Percentiles rank a stretch among this genome's conserved stretches.
Evolutionary conservation across 2,329 filamentous ascomycete genomes (phyloP).

Genomic region (Cladorrhinum sp.): DNA sequence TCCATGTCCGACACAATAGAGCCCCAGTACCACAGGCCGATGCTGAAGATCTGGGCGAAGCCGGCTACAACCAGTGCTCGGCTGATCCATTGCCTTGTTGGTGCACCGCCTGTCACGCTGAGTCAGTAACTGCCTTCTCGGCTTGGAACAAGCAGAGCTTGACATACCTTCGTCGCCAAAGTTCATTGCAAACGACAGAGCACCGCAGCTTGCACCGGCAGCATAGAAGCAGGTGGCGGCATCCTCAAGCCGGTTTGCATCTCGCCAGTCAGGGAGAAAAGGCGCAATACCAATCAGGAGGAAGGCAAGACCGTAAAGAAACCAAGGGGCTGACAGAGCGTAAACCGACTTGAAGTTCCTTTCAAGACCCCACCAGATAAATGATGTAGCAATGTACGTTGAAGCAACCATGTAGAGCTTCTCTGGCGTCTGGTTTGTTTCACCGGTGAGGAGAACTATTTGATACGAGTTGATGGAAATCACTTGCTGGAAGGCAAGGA

Average conservation of each 20-base stretch:
- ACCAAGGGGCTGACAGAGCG: constrained; percentile 58
- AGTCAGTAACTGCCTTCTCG: too few species aligned
- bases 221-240: constrained; percentile 61
- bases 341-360: constrained; percentile 55
- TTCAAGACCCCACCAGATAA: constrained; percentile 63
- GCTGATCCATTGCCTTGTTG: constrained; percentile 64
- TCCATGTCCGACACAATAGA: constrained; percentile 45
- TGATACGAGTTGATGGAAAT: constrained; percentile 66
- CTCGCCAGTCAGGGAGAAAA: constrained; percentile 40
- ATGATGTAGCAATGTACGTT: constrained; percentile 56
- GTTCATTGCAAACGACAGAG: constrained; percentile 64
- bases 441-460: constrained; percentile 63
- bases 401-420: constrained; percentile 60
- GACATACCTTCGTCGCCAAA: constrained; percentile 54
- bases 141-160: background rate
- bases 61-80: constrained; percentile 64
- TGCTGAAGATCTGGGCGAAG: constrained; percentile 63
- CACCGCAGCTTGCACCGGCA: constrained; percentile 59
- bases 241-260: constrained; percentile 52
- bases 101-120: constrained; percentile 46
- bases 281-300: constrained; percentile 61
- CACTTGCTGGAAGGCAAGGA: constrained; percentile 60
- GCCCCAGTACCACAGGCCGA: constrained; percentile 66
- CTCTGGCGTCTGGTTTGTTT: constrained; percentile 55
- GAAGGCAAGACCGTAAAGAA: constrained; percentile 62